Evolutionary conservation across 306 rosid species (phyloP).

Genomic region (Quercus robur): DNA sequence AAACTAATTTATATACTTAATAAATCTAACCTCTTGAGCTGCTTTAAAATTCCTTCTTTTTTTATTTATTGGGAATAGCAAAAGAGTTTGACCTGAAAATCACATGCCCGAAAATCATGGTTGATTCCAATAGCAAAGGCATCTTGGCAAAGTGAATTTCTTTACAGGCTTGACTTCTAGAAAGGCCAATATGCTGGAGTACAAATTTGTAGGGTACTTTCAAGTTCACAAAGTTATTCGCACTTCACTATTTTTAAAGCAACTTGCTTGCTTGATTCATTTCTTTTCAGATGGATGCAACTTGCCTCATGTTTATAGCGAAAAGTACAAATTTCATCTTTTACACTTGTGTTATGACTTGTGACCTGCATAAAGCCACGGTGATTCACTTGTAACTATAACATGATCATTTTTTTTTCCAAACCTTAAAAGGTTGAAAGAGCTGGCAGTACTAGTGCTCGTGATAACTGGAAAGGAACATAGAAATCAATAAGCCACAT

Average conservation of each 20-base stretch:
- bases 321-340: neutral
- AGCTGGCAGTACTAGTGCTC: neutral
- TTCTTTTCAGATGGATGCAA: neutral
- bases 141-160: slow-evolving; percentile 1
- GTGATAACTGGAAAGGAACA: neutral
- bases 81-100: neutral
- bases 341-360: neutral
- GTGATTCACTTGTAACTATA: neutral
- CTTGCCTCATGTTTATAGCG: neutral
- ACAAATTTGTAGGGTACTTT: neutral
- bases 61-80: neutral
- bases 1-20: neutral
- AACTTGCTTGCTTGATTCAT: neutral
- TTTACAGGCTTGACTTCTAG: neutral
- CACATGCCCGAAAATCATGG: neutral
- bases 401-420: too few relatives aligned
- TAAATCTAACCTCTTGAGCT: neutral
- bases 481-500: neutral
- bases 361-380: neutral
- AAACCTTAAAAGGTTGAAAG: neutral
- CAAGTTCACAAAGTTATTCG: neutral
- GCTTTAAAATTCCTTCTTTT: neutral
- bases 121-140: neutral
- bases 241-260: neutral
- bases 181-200: neutral